Conservation (phyloP, 164 flowering plant genomes). For the Sedum album region DNA sequence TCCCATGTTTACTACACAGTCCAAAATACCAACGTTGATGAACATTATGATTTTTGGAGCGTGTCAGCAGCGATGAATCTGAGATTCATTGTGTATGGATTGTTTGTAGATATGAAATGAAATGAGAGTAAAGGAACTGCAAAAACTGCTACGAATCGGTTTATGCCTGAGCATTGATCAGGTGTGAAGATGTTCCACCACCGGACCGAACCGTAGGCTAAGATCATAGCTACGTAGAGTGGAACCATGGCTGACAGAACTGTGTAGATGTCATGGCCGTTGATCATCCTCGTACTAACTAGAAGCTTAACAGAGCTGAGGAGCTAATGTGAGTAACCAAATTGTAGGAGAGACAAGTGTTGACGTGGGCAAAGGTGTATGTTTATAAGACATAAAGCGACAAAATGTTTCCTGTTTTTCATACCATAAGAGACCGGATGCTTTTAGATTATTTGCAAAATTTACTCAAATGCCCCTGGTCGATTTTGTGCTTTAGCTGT, state of each 20-base stretch:
- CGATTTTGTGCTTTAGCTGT: too few species aligned
- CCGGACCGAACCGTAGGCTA: conserved; percentile 63
- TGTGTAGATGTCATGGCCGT: conserved; percentile 43
- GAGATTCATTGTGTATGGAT: conserved; percentile 54
- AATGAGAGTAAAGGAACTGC: conserved; percentile 68
- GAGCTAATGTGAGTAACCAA: not conserved
- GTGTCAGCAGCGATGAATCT: conserved; percentile 65
- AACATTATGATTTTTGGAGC: conserved; percentile 57
- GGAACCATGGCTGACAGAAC: conserved; percentile 57
- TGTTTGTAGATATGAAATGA: conserved; percentile 57
- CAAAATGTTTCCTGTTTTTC: too few species aligned
- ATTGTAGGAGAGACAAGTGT: too few species aligned
- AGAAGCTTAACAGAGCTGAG: not conserved
- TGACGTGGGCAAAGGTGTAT: not conserved
- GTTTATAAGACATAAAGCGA: not conserved
- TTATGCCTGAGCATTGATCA: conserved; percentile 70
- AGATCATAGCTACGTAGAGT: conserved; percentile 66
- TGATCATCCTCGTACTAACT: conserved; percentile 27
- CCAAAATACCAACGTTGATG: conserved; percentile 34
- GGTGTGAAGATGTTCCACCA: conserved; percentile 79
- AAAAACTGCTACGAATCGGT: conserved; percentile 63
- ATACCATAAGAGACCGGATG: too few species aligned
- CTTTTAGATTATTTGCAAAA: too few species aligned
- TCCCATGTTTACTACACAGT: conserved; percentile 31
- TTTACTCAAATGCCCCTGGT: too few species aligned